Percentiles rank a stretch among this genome's conserved stretches.
These are phyloP conservation scores for Aspergillus chevalieri DNA, from an alignment of 2,329 filamentous ascomycete genomes.

Conservation along the genomic window DNA sequence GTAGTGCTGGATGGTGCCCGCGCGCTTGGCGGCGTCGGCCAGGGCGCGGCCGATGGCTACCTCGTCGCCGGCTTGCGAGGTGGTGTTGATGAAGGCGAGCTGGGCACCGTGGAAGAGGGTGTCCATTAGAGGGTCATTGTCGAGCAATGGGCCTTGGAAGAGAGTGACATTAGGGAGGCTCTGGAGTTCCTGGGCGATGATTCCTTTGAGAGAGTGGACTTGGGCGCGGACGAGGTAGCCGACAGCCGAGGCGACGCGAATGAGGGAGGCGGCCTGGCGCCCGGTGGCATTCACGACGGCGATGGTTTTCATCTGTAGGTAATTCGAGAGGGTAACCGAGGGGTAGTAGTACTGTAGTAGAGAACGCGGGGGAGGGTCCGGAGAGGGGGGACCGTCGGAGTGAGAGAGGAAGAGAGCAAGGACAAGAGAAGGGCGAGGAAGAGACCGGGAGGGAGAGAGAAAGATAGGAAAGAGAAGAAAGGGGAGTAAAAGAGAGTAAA, in stretches of 20 bases:
- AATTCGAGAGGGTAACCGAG: conserved; percentile 23
- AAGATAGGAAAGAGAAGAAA: not conserved
- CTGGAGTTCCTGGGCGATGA: conserved; percentile 81
- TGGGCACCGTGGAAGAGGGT: conserved; percentile 78
- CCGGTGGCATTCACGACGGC: conserved; percentile 94
- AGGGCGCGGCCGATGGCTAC: conserved; percentile 80
- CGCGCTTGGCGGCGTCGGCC: conserved; percentile 80
- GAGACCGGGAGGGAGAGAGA: not conserved
- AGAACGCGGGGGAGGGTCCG: conserved; percentile 3
- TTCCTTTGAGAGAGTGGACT: conserved; percentile 75
- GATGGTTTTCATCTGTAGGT: conserved; percentile 64
- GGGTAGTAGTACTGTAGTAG: not conserved
- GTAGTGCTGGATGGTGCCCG: conserved; percentile 74
- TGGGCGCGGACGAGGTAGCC: conserved; percentile 92
- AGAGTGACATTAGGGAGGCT: conserved; percentile 75
- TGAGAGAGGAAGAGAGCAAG: not conserved
- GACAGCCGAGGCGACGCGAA: conserved; percentile 86
- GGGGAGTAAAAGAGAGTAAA: not conserved
- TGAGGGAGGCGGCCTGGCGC: conserved; percentile 89
- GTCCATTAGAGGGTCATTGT: conserved; percentile 67
- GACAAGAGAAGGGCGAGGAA: not conserved
- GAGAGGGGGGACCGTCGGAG: conserved; percentile 4
- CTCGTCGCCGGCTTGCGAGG: conserved; percentile 86
- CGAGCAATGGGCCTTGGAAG: conserved; percentile 59
- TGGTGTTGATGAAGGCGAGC: conserved; percentile 95